Evolutionary conservation across 108 stramenopile genomes (phyloP).

Genomic region (Cyclotella baltica): DNA sequence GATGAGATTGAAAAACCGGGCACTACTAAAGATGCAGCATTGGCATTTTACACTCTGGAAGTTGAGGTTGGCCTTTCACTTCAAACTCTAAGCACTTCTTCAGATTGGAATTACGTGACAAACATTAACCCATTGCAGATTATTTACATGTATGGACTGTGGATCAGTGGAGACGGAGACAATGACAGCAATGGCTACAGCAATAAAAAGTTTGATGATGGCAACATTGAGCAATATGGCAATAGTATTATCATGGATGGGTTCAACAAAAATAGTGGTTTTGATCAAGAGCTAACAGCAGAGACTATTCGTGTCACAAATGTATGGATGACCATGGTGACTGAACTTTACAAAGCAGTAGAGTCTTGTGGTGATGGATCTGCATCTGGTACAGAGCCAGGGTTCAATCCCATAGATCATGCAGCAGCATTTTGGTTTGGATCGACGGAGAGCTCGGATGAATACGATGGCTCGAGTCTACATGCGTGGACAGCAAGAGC

Average conservation of each 20-base stretch:
- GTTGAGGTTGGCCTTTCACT: conserved; percentile 42
- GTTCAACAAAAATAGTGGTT: conserved; percentile 34
- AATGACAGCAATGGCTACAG: conserved; percentile 55
- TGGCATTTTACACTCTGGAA: conserved; percentile 35
- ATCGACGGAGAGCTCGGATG: conserved; percentile 45
- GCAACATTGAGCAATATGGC: conserved; percentile 45
- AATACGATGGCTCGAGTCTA: conserved; percentile 61
- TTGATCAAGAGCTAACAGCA: conserved; percentile 56
- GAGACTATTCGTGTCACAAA: conserved; percentile 52
- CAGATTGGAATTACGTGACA: conserved; percentile 18
- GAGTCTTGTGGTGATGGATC: conserved; percentile 37
- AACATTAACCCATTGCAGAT: conserved; percentile 42
- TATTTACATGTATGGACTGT: conserved; percentile 48
- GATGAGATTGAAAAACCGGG: conserved; percentile 30
- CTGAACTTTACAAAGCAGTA: conserved; percentile 64
- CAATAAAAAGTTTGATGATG: conserved; percentile 50
- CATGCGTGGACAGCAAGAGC: conserved; percentile 68
- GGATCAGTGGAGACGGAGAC: conserved; percentile 30
- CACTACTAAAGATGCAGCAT: conserved; percentile 23
- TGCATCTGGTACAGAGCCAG: conserved; percentile 3
- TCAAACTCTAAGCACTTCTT: conserved; percentile 26
- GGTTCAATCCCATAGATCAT: conserved; percentile 57
- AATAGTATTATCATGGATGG: conserved; percentile 49
- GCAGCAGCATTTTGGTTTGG: conserved; percentile 87
- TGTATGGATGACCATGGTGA: conserved; percentile 72